Evolutionary conservation across 805 yeast species (phyloP).

Genomic region (Ogataea nitratoaversa): DNA sequence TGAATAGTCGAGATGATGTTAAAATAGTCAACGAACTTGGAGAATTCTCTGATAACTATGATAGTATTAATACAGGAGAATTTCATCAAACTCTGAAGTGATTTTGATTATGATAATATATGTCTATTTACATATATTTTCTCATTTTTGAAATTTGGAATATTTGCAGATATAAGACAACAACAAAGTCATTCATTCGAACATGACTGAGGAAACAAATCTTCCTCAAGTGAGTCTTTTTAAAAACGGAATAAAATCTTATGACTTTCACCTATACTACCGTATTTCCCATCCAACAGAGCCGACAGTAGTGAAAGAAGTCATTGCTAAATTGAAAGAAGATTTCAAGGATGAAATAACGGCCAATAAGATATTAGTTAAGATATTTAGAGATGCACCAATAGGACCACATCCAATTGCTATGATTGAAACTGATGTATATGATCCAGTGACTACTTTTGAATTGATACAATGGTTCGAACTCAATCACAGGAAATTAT

Average conservation of each 20-base stretch:
- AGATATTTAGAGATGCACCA: conserved; percentile 43
- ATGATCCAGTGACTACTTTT: conserved; percentile 40
- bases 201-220: too few relatives aligned
- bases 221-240: too few relatives aligned
- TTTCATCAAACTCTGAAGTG: too few relatives aligned
- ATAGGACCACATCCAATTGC: conserved; percentile 57
- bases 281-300: conserved; percentile 33
- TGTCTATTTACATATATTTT: too few relatives aligned
- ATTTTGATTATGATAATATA: too few relatives aligned
- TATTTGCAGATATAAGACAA: too few relatives aligned
- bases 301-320: conserved; percentile 27
- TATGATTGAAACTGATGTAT: conserved; percentile 57
- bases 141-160: too few relatives aligned
- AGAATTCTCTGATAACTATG: too few relatives aligned
- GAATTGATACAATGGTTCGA: conserved; percentile 48
- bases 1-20: too few relatives aligned
- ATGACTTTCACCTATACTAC: conserved; percentile 57
- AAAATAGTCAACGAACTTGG: too few relatives aligned
- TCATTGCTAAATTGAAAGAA: conserved; percentile 20
- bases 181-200: too few relatives aligned
- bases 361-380: conserved; percentile 38
- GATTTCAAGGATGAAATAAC: conserved; percentile 25
- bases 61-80: too few relatives aligned
- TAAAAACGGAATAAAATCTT: conserved; percentile 32
- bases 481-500: conserved; percentile 45